A percentile compares a stretch with the other conserved stretches of the same genome.
Evolutionary conservation across 306 rosid species (phyloP).

Genomic region (Inga leiocalycina): DNA sequence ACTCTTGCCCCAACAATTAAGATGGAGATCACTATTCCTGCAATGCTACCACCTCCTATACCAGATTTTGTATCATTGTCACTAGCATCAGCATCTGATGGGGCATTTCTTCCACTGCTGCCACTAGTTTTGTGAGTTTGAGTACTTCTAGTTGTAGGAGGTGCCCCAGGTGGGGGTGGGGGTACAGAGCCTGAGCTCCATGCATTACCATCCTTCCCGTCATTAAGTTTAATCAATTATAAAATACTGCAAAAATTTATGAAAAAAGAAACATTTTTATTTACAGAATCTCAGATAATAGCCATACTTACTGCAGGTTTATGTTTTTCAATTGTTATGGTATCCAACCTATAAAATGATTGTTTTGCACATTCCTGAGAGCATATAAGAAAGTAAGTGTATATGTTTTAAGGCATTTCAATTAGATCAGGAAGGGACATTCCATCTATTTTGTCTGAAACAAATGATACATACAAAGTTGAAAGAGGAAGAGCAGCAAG

Average conservation of each 20-base stretch:
- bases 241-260: slow-evolving; percentile 31
- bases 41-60: slow-evolving; percentile 83
- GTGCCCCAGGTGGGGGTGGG: slow-evolving; percentile 91
- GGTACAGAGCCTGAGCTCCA: slow-evolving; percentile 95
- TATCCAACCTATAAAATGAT: slow-evolving; percentile 87
- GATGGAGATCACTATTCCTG: slow-evolving; percentile 82
- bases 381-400: slow-evolving; percentile 34
- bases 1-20: slow-evolving; percentile 68
- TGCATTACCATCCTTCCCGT: slow-evolving; percentile 70
- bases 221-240: slow-evolving; percentile 34
- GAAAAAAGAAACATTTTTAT: slow-evolving; percentile 21
- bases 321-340: slow-evolving; percentile 73
- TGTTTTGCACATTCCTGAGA: slow-evolving; percentile 86
- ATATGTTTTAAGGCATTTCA: slow-evolving; percentile 29
- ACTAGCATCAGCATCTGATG: slow-evolving; percentile 41
- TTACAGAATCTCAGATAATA: slow-evolving; percentile 27
- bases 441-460: slow-evolving; percentile 31
- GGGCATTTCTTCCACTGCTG: slow-evolving; percentile 40
- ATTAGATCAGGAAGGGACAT: slow-evolving; percentile 28
- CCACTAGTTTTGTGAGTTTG: slow-evolving; percentile 59
- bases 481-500: slow-evolving; percentile 83
- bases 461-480: slow-evolving; percentile 60
- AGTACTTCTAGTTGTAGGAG: slow-evolving; percentile 51
- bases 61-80: slow-evolving; percentile 65
- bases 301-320: slow-evolving; percentile 67